phyloP scores from a whole-genome alignment of 257 asterid genomes.

The Perilla frutescens region DNA sequence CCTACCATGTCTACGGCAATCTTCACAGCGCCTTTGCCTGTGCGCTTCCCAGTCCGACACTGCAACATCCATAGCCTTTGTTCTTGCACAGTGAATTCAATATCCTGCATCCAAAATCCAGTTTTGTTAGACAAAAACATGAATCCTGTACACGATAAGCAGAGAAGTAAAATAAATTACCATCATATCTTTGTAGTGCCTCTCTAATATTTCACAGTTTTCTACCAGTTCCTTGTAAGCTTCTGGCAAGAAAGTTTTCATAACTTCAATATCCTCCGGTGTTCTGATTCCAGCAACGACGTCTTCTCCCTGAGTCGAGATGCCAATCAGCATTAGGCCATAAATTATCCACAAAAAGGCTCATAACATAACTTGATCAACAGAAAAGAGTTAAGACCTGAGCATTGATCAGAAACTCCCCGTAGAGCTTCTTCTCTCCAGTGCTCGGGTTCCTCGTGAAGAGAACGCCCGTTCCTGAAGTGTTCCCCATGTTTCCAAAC shows the following conservation, averaged over 20 bases:
- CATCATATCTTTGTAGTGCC: conserved; percentile 97
- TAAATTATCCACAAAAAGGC: not conserved
- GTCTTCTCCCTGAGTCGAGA: conserved; percentile 76
- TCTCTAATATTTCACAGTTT: conserved; percentile 84
- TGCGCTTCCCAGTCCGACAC: conserved; percentile 88
- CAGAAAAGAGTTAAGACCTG: conserved; percentile 57
- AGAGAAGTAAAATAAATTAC: conserved; percentile 40
- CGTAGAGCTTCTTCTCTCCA: conserved; percentile 92
- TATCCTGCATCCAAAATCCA: conserved; percentile 55
- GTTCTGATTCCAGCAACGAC: conserved; percentile 98
- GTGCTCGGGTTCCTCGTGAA: conserved; percentile 96
- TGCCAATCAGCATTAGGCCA: conserved; percentile 14
- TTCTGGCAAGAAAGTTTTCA: conserved; percentile 83
- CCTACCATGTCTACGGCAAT: conserved; percentile 90
- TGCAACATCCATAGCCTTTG: conserved; percentile 95
- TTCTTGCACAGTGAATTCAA: conserved; percentile 96
- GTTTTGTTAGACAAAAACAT: not conserved
- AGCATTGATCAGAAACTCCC: conserved; percentile 91
- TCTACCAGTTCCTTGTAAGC: conserved; percentile 87
- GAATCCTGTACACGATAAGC: not conserved
- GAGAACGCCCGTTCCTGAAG: conserved; percentile 97
- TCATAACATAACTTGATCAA: not conserved
- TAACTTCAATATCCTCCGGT: conserved; percentile 81
- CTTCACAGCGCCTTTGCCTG: conserved; percentile 92
- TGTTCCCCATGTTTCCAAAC: conserved; percentile 98